phyloP scores from a whole-genome alignment of 2,329 filamentous ascomycete genomes.

The Fusarium sp. region DNA sequence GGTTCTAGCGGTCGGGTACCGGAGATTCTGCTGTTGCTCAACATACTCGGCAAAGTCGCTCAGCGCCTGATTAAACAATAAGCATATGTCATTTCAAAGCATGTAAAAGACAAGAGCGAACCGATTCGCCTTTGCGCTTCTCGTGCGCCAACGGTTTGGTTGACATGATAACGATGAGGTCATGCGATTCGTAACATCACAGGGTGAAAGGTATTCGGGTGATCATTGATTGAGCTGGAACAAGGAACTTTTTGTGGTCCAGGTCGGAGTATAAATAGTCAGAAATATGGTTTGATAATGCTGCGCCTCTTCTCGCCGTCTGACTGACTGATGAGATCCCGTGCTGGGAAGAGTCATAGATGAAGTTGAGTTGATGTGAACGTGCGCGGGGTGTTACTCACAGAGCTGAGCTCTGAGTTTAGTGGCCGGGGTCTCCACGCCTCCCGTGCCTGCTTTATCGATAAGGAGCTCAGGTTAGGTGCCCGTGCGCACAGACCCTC shows the following conservation, averaged over 20 bases:
- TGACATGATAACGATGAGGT: constrained; percentile 58
- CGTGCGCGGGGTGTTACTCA: constrained; percentile 41
- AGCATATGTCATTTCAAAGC: neutral
- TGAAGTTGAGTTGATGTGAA: constrained; percentile 10
- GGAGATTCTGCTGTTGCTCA: constrained; percentile 87
- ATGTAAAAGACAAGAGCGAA: constrained; percentile 53
- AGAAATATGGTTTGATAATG: constrained; percentile 2
- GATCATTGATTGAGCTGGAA: constrained; percentile 43
- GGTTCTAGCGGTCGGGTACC: constrained; percentile 62
- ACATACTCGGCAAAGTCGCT: constrained; percentile 99
- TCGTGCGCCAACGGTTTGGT: constrained; percentile 77
- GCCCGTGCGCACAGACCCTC: constrained; percentile 8
- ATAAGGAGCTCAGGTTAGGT: constrained; percentile 22
- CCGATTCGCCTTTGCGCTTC: constrained; percentile 86
- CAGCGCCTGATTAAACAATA: constrained; percentile 66
- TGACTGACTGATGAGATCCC: constrained; percentile 37
- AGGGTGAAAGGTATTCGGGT: constrained; percentile 37
- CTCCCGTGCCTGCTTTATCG: constrained; percentile 24
- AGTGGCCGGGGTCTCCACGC: constrained; percentile 3
- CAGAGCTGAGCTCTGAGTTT: neutral
- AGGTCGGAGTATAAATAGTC: constrained; percentile 16
- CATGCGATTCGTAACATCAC: constrained; percentile 32
- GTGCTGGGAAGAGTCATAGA: constrained; percentile 42
- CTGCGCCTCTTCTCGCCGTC: constrained; percentile 36
- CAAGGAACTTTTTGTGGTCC: neutral